Conservation (phyloP, 2,329 filamentous ascomycete genomes). For the Claviceps maximensis region DNA sequence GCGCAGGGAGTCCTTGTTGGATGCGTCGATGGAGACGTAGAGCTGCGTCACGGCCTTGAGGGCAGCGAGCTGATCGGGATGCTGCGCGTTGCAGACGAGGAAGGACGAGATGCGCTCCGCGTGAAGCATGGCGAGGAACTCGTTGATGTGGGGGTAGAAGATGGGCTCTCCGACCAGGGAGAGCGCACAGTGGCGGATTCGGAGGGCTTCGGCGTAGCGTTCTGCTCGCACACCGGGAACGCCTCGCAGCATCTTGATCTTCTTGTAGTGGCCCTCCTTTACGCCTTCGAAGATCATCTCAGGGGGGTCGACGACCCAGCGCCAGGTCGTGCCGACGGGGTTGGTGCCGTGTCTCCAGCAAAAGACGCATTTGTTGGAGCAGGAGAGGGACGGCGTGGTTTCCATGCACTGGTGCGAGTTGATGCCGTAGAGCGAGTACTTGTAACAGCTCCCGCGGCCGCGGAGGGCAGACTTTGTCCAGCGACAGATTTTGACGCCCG, state of each 20-base stretch:
- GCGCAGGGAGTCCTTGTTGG: slow-evolving; percentile 73
- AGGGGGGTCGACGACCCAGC: slow-evolving; percentile 87
- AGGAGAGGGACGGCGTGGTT: slow-evolving; percentile 86
- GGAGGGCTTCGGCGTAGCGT: slow-evolving; percentile 83
- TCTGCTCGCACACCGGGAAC: slow-evolving; percentile 87
- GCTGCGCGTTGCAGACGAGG: slow-evolving; percentile 92
- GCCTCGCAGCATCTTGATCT: slow-evolving; percentile 93
- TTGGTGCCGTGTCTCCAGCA: slow-evolving; percentile 98
- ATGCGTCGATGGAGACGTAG: slow-evolving; percentile 92
- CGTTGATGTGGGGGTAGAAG: slow-evolving; percentile 96
- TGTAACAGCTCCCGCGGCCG: slow-evolving; percentile 91
- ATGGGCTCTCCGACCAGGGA: slow-evolving; percentile 94
- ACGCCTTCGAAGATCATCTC: slow-evolving; percentile 83
- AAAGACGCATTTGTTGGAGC: slow-evolving; percentile 97
- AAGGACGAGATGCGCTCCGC: slow-evolving; percentile 81
- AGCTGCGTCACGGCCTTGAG: slow-evolving; percentile 83
- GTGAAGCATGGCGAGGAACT: slow-evolving; percentile 75
- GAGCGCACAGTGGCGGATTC: slow-evolving; percentile 84
- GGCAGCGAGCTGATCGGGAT: slow-evolving; percentile 76
- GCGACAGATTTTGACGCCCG: slow-evolving; percentile 92
- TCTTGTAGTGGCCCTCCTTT: slow-evolving; percentile 85
- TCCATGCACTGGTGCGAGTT: slow-evolving; percentile 97
- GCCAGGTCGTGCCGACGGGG: slow-evolving; percentile 90
- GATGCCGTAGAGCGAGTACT: slow-evolving; percentile 95
- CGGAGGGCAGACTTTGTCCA: slow-evolving; percentile 97